These are phyloP conservation scores for Botrytis tulipae DNA, from an alignment of 2,329 filamentous ascomycete species.

Conservation along the genomic window DNA sequence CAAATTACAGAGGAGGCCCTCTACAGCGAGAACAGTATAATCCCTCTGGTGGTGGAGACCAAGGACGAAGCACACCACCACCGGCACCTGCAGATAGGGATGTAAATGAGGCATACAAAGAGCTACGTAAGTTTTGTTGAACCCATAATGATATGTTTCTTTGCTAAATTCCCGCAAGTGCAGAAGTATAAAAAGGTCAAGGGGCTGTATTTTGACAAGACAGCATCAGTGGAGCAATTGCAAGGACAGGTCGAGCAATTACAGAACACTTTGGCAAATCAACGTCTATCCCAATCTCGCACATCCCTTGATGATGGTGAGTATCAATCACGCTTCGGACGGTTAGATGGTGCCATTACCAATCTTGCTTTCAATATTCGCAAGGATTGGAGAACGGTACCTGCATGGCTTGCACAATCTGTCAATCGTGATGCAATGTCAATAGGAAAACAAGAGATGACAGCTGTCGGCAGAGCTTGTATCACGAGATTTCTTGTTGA, in stretches of 20 bases:
- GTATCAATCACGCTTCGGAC: constrained; percentile 83
- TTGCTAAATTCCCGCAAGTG: constrained; percentile 52
- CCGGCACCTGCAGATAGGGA: constrained; percentile 38
- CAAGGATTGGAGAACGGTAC: constrained; percentile 85
- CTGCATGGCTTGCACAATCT: constrained; percentile 73
- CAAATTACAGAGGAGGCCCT: constrained; percentile 37
- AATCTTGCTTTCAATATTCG: constrained; percentile 95
- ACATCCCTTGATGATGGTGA: constrained; percentile 95
- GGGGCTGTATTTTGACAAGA: constrained; percentile 92
- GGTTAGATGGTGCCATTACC: constrained; percentile 89
- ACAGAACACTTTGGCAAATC: constrained; percentile 96
- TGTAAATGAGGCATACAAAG: constrained; percentile 43
- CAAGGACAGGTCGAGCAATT: constrained; percentile 87
- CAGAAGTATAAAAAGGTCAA: constrained; percentile 98
- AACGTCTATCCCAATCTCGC: constrained; percentile 89
- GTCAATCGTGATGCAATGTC: constrained; percentile 83
- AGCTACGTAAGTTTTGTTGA: constrained; percentile 41
- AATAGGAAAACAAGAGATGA: constrained; percentile 97
- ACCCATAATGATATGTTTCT: neutral
- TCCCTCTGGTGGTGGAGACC: constrained; percentile 38
- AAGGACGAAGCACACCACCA: constrained; percentile 48
- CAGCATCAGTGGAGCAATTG: constrained; percentile 86
- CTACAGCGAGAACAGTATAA: constrained; percentile 38
- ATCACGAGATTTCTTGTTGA: constrained; percentile 89
- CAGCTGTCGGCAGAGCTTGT: constrained; percentile 82